Evolutionary conservation across 192 early-diverging fungal genomes (phyloP), one percentile per base, ranked within the genome.

Genomic region (Coemansia sp.): DNA sequence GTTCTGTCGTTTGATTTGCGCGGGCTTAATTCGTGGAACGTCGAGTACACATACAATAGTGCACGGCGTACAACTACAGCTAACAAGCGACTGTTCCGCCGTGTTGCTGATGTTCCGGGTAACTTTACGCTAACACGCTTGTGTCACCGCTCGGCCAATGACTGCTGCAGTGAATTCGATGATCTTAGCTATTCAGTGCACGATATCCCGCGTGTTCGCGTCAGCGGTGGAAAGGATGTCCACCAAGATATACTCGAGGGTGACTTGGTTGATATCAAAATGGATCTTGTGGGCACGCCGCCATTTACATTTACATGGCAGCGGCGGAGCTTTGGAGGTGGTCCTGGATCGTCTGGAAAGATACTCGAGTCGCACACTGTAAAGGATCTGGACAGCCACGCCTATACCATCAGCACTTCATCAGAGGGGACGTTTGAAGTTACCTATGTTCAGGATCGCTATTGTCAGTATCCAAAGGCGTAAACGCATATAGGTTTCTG

Each of bases 231-330:
- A 6, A 56, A 81, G 18, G 82, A 91, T 31, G 67, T 83, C n/a
- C 69, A 84, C 44, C 87, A 89, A 60, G 88, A 91, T 57, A 88
- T 91, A 62, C 60, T 85, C 14, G 83, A 84, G 34, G 83, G 83
- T 14, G 81, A 84, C 18, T 69, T 83, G 56, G 84, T 85, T 2
- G 67, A 79, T 14, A 86, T 89, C 48, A 57, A 54, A 1, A 62
- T 91, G 54, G 82, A 89, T 12, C 82, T 91, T n/a, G 58, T 72
- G 7, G 89, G 89, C 26, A 74, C 73, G 16, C 81, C 86, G 27
- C 89, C 89, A 18, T 91, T 89, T 67, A 82, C 78, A 1, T 91
- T 91, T 68, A 83, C 87, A 1, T 90, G 87, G 71, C 73, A 82
- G 50, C 72, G 87, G 3, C 76, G 76, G 4, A 30, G 56, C 30